phyloP scores from a whole-genome alignment of 257 asterid species.

The Primulina eburnea region DNA sequence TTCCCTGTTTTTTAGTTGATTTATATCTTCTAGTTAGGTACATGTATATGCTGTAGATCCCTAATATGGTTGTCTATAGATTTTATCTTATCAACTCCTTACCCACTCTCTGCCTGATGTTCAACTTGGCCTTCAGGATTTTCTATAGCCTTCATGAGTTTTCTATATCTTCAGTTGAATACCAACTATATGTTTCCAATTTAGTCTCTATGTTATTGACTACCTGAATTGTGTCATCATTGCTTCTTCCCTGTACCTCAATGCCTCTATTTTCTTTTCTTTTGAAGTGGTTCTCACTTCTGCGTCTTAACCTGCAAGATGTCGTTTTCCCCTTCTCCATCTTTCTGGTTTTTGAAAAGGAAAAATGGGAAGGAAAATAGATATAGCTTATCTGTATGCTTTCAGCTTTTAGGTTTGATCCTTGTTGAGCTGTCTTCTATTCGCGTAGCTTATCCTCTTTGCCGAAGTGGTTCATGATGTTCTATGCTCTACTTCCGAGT shows the following conservation, averaged over 20 bases:
- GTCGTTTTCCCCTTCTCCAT: conserved; percentile 38
- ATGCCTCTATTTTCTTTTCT: conserved; percentile 8
- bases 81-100: conserved; percentile 7
- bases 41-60: conserved; percentile 39
- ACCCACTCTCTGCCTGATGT: conserved; percentile 21
- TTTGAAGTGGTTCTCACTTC: conserved; percentile 33
- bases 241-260: background rate
- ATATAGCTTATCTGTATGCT: conserved; percentile 29
- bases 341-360: conserved; percentile 57
- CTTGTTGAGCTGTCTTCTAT: conserved; percentile 20
- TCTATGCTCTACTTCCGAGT: conserved; percentile 1
- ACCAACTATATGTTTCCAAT: conserved; percentile 10
- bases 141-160: background rate
- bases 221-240: background rate
- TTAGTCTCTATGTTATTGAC: conserved; percentile 16
- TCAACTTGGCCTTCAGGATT: background rate
- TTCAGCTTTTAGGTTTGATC: conserved; percentile 22
- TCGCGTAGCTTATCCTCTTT: conserved; percentile 7
- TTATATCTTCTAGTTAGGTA: conserved; percentile 11
- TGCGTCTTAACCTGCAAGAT: conserved; percentile 24
- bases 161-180: background rate
- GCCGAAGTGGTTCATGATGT: conserved; percentile 19
- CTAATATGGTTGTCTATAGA: conserved; percentile 8
- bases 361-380: conserved; percentile 48
- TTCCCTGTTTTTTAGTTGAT: conserved; percentile 7